Base-by-base conservation (phyloP, 306 rosid species). In the Vigna radiata region DNA sequence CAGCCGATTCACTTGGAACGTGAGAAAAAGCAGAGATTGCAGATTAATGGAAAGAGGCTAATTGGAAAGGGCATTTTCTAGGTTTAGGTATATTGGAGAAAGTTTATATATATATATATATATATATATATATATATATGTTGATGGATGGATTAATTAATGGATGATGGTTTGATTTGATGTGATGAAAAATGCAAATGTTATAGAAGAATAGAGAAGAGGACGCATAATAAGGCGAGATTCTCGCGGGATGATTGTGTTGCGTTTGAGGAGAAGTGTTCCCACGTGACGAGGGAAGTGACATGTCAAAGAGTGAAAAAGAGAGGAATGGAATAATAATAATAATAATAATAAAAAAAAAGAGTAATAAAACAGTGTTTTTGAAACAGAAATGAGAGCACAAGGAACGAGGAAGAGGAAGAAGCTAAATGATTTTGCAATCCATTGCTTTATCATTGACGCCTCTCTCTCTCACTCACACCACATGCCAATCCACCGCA, bases 381-480 rank as follows among this genome's bases (percentile, higher is more conserved):
- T 6, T 7, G 18, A 8, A 23, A 73, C 58, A 59, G 63, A 70
- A 70, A 8, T 1, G 7, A 21, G 6, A 25, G 44, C 67, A 70
- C 76, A 39, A 15, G 50, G 76, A 63, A 67, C 70, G 73, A 65
- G 72, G 23, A 21, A 1, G 23, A 21, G 23, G 23, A 21, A 21
- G 23, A 21, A 1, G 59, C 69, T 65, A 87, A 88, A 89, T 91
- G 37, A 91, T 91, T 78, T 82, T 7, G 90, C 81, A 81, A 86
- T 91, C 73, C 6, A 87, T 86, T 89, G 90, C 88, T 89, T 84
- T 82, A 89, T 89, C 91, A 89, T 91, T 91, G 93, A 89, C 83
- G 80, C 75, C 69, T 52, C 84, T 70, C 75, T n/a, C n/a, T n/a
- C n/a, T n/a, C n/a, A n/a, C n/a, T 86, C 86, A 77, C 86, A 77